Evolutionary conservation across 805 yeast genomes (phyloP), one percentile per base, ranked within the genome.

Genomic region (Candida vaughaniae): DNA sequence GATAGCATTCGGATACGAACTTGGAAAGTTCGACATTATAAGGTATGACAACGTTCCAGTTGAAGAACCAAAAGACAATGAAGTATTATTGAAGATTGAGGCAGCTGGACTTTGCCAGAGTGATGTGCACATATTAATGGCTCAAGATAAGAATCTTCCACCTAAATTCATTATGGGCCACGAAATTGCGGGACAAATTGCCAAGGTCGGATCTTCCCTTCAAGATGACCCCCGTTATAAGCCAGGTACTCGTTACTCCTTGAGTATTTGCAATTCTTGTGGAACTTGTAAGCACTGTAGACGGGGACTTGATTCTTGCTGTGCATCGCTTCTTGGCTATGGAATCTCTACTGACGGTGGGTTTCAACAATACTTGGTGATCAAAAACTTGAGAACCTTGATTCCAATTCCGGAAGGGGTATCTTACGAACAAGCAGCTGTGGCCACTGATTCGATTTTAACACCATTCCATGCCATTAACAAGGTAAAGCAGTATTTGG

Each of bases 81-180:
- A 64, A 35, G 54, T 67, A 1, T 52, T 68, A 9, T 46, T 68
- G 20, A 63, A 66, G 41, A 47, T 68, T n/a, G 69, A 67, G 41
- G 70, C 69, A 1, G 69, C 66, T 2, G 73, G 73, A 6, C 51
- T 71, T 36, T 71, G 77, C 43, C 61, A 58, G 37, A 62, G 71
- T 23, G 77, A 71, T 44, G 55, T 66, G 14, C 72, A 68, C 42
- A 53, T 68, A 15, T 52, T 67, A 18, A 43, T 33, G 35, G 53
- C 44, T 35, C 59, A 37, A 31, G 39, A 43, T n/a, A 47, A 41
- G 11, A 45, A 41, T 10, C 35, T 37, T 7, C 65, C 67, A 1
- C 50, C 53, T 8, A 42, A 47, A 27, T 64, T 67, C 45, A 62
- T 68, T 9, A 66, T 68, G 72, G 73, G 73, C 28, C 73, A 68